These are phyloP conservation scores for Spirogloea muscicola DNA, from an alignment of 139 green algal species.

Conservation along the genomic window DNA sequence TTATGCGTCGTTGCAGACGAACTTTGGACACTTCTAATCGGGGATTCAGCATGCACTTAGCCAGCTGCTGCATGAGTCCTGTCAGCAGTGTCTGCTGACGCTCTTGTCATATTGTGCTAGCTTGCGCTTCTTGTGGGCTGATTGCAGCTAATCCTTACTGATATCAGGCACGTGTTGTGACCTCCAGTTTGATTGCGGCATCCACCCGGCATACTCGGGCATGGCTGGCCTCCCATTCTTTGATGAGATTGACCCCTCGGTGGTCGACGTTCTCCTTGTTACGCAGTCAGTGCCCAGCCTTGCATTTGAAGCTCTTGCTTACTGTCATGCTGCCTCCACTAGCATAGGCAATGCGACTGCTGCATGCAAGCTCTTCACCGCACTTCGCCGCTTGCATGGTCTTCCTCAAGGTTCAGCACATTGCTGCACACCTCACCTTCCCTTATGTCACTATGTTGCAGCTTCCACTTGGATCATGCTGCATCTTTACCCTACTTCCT, in stretches of 20 bases:
- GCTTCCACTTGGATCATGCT: constrained; percentile 96
- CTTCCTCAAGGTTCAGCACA: too few relatives aligned
- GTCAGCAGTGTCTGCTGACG: not conserved
- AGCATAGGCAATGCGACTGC: too few relatives aligned
- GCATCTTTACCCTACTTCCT: constrained; percentile 90
- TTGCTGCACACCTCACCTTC: too few relatives aligned
- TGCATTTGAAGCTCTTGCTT: too few relatives aligned
- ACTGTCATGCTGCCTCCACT: too few relatives aligned
- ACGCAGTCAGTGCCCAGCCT: constrained; percentile 79
- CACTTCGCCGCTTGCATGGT: too few relatives aligned
- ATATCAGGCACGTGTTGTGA: not conserved
- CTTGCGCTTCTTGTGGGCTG: not conserved
- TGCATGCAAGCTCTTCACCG: too few relatives aligned
- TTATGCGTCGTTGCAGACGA: not conserved
- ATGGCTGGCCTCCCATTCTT: constrained; percentile 84
- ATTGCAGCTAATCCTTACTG: not conserved
- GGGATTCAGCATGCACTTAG: not conserved
- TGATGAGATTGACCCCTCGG: constrained; percentile 76
- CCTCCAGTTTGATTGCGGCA: constrained; percentile 88
- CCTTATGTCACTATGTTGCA: too few relatives aligned
- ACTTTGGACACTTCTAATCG: not conserved
- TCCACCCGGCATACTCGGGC: constrained; percentile 86
- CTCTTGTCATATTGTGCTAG: not conserved
- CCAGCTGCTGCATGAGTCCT: too few relatives aligned
- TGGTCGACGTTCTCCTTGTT: constrained; percentile 86